phyloP scores from a whole-genome alignment of 139 green algal genomes.

The Nannochloris sp. region DNA sequence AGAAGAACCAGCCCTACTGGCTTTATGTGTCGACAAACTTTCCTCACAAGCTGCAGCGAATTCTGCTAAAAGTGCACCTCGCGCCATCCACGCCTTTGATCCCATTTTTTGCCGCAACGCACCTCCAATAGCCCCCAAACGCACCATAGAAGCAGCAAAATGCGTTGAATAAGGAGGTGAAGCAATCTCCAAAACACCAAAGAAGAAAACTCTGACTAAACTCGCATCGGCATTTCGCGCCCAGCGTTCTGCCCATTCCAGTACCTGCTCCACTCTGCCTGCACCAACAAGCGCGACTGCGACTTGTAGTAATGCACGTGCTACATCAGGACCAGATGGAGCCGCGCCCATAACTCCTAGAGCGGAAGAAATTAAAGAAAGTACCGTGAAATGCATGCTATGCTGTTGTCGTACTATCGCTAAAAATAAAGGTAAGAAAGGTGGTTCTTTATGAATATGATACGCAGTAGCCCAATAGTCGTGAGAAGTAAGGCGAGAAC shows the following conservation, averaged over 20 bases:
- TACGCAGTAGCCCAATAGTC: slow-evolving; percentile 33
- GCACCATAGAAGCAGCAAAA: slow-evolving; percentile 21
- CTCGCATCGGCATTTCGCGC: slow-evolving; percentile 24
- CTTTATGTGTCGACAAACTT: too few relatives aligned
- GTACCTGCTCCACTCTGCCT: slow-evolving; percentile 5
- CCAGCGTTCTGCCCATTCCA: slow-evolving; percentile 28
- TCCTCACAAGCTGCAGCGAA: slow-evolving; percentile 18
- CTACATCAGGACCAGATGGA: not conserved
- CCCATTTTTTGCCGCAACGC: slow-evolving; percentile 7
- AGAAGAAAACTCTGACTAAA: slow-evolving; percentile 36
- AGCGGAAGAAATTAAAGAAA: not conserved
- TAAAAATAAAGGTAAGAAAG: slow-evolving; percentile 31
- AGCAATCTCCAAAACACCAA: slow-evolving; percentile 22
- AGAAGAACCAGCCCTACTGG: too few relatives aligned
- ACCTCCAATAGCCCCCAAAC: not conserved
- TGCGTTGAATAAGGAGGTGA: slow-evolving; percentile 37
- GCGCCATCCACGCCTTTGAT: slow-evolving; percentile 3
- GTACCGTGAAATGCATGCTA: slow-evolving; percentile 23
- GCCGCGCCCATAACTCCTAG: not conserved
- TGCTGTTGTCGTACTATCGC: slow-evolving; percentile 28
- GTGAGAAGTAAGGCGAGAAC: not conserved
- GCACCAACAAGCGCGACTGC: slow-evolving; percentile 2
- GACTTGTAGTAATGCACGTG: slow-evolving; percentile 10
- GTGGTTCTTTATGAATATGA: slow-evolving; percentile 21
- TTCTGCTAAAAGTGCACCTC: slow-evolving; percentile 30